Evolutionary conservation across 495 filamentous ascomycete genomes (phyloP).

Genomic region (Trichoderma gamsii): DNA sequence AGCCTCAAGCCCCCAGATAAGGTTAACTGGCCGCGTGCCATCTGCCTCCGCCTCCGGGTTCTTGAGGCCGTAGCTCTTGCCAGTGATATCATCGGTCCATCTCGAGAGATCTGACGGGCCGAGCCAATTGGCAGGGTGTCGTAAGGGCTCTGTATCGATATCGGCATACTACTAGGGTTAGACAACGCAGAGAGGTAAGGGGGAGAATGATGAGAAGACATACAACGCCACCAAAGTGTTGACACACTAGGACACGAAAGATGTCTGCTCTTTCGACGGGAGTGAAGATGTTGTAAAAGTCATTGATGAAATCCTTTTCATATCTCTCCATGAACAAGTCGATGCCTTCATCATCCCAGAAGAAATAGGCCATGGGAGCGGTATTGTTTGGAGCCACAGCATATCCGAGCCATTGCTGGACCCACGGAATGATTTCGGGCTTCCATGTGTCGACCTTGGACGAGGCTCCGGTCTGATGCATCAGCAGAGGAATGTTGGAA

Average conservation of each 20-base stretch:
- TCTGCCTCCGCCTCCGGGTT: neutral
- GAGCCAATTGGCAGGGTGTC: neutral
- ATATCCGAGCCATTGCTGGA: conserved; percentile 1
- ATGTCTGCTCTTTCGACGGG: conserved; percentile 4
- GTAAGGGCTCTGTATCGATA: neutral
- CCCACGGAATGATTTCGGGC: neutral
- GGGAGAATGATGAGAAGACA: neutral
- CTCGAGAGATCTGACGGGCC: conserved; percentile 1
- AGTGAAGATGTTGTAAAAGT: neutral
- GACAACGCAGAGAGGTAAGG: neutral
- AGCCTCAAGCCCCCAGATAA: neutral
- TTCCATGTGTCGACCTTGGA: conserved; percentile 10
- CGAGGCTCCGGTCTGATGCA: neutral
- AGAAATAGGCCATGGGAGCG: neutral
- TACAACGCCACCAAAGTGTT: conserved; percentile 4
- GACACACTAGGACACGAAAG: neutral
- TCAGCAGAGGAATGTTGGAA: conserved; percentile 9
- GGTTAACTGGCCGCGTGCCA: conserved; percentile 6
- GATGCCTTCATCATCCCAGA: conserved; percentile 4
- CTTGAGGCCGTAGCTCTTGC: neutral
- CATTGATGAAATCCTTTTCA: neutral
- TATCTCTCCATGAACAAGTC: neutral
- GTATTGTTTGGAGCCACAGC: neutral
- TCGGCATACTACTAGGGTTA: conserved; percentile 1
- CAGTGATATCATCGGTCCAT: neutral